Evolutionary conservation across 768 basidiomycete species (phyloP), one percentile per base, ranked within the genome.

Genomic region (Amanita pallidorosea): DNA sequence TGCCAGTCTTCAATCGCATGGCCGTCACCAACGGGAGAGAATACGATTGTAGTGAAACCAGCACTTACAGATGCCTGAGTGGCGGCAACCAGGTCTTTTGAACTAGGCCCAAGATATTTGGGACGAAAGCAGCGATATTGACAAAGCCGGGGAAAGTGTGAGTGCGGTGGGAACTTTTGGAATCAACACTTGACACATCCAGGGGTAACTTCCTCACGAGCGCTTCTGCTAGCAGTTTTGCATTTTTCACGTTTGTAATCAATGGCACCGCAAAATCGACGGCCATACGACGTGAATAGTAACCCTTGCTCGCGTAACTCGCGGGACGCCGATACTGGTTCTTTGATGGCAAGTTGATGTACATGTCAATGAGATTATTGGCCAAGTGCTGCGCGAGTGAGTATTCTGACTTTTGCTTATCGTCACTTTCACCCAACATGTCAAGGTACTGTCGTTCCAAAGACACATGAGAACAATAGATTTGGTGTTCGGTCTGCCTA

Each of bases 241-340:
- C 95, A 61, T 92, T 93, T 73, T 99, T 99, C 71, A 99, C 88
- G 65, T 99, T 98, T 40, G 95, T 98, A 63, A 98, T 91, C 47
- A 98, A 75, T 1, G 96, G 96, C 31, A 98, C 84, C 27, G 94
- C 96, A 60, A 95, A 97, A 66, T 99, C 96, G 56, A 99, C 93
- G 5, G 96, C 96, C 93, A 98, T 94, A 47, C 96, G 87, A 58
- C 96, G 88, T 27, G 94, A 95, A 54, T 83, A 81, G 66, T 98
- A 98, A 7, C 96, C 96, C 63, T 96, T 94, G 66, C 92, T 96
- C 47, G 92, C 81, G 64, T 98, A 99, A 66, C 85, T 94, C 12
- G 96, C 94, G 5, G 96, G 96, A 17, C 96, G 87, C 53, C 96
- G 87, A 68, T 90, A 98, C 63, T 92, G 80, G 67, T 99, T 98